phyloP scores from a whole-genome alignment of 139 green algal genomes.

The Deuterostichococcus epilithicus region DNA sequence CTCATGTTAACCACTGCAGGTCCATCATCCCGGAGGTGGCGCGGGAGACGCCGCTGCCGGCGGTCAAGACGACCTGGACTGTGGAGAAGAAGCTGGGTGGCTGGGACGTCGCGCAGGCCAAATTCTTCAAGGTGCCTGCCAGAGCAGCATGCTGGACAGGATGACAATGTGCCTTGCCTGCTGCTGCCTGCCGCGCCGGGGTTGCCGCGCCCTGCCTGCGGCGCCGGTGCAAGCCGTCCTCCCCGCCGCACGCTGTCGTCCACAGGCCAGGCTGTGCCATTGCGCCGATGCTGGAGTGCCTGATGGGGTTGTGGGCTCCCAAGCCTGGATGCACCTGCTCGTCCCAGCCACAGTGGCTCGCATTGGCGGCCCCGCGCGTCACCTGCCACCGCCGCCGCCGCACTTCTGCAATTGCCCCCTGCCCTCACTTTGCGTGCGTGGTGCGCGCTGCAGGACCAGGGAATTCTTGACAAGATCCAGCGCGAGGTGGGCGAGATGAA shows the following conservation, averaged over 20 bases:
- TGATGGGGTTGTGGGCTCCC: background rate
- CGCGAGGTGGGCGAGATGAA: slow-evolving; percentile 38
- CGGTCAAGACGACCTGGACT: slow-evolving; percentile 51
- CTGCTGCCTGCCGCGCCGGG: background rate
- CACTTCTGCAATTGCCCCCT: no score
- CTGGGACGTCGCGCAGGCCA: slow-evolving; percentile 52
- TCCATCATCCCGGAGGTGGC: slow-evolving; percentile 10
- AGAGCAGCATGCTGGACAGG: background rate
- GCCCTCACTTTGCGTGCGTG: background rate
- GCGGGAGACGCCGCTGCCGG: slow-evolving; percentile 23
- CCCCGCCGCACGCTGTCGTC: background rate
- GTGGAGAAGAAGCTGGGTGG: slow-evolving; percentile 70
- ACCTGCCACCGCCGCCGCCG: no score
- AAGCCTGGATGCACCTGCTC: background rate
- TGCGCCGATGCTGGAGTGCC: background rate
- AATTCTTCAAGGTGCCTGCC: slow-evolving; percentile 52
- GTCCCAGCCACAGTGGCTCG: no score
- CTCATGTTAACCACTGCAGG: no score
- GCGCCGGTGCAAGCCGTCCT: background rate
- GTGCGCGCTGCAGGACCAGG: slow-evolving; percentile 16
- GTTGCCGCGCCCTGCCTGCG: background rate
- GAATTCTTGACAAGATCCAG: slow-evolving; percentile 67
- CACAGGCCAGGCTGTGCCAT: background rate
- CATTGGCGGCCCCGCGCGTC: no score
- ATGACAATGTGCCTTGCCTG: slow-evolving; percentile 26